phyloP scores from a whole-genome alignment of 352 stramenopile species.

The Pythium rhizo-oryzae region DNA sequence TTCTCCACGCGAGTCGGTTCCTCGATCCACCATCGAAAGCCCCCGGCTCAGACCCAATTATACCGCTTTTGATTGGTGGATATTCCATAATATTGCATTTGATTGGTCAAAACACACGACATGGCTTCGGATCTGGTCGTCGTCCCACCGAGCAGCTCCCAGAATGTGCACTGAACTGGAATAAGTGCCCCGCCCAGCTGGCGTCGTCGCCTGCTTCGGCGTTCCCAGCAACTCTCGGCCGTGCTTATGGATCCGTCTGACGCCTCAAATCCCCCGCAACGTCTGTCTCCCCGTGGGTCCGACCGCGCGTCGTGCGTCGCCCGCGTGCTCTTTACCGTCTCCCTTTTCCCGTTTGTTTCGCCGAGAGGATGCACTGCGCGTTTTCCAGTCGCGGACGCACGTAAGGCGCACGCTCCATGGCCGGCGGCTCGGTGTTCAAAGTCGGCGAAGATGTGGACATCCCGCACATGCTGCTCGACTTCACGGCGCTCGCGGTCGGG shows the following conservation, averaged over 20 bases:
- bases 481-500: conserved; percentile 43
- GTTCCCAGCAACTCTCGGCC: background rate
- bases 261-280: too few species aligned
- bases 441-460: conserved; percentile 24
- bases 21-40: too few species aligned
- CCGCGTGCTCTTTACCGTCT: too few species aligned
- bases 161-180: background rate
- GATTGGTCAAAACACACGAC: background rate
- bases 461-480: conserved; percentile 18
- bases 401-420: too few species aligned
- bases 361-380: background rate
- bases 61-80: too few species aligned
- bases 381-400: conserved; percentile 5
- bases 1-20: too few species aligned
- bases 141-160: background rate
- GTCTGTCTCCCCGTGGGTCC: background rate
- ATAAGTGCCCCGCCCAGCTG: background rate
- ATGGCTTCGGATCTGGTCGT: background rate
- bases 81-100: background rate
- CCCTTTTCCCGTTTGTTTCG: background rate
- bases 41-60: too few species aligned
- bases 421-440: conserved; percentile 26
- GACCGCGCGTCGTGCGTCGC: too few species aligned
- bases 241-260: background rate
- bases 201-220: background rate